Conservation (phyloP, 2,329 filamentous ascomycete genomes). For the Chrysoporthe puriensis region DNA sequence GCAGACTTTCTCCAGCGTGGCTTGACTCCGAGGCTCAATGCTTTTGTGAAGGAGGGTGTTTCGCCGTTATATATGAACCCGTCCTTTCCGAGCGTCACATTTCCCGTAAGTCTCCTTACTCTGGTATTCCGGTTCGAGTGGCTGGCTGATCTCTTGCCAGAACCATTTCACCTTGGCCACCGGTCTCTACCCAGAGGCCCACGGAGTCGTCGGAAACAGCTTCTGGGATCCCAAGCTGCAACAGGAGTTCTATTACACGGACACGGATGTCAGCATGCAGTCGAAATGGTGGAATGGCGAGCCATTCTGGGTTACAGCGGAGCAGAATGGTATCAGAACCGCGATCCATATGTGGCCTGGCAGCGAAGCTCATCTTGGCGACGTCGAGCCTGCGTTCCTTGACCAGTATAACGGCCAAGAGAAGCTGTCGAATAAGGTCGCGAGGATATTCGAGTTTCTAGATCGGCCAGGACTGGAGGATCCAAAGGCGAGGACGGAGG, state of each 20-base stretch:
- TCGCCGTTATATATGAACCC: constrained; percentile 92
- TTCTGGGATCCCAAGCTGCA: constrained; percentile 85
- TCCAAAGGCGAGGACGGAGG: constrained; percentile 49
- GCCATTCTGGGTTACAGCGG: constrained; percentile 91
- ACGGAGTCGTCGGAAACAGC: constrained; percentile 90
- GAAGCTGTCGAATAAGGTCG: constrained; percentile 72
- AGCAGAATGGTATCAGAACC: constrained; percentile 74
- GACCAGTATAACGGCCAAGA: constrained; percentile 86
- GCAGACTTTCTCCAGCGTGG: constrained; percentile 88
- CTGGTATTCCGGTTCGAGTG: not conserved
- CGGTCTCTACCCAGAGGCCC: constrained; percentile 87
- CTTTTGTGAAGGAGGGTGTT: constrained; percentile 79
- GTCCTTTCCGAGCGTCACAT: constrained; percentile 94
- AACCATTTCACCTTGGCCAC: constrained; percentile 95
- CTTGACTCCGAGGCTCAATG: constrained; percentile 79
- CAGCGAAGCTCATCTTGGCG: constrained; percentile 81
- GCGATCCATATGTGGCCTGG: constrained; percentile 99
- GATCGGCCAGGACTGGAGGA: constrained; percentile 78
- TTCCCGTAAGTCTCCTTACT: constrained; percentile 55
- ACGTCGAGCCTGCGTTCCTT: constrained; percentile 76
- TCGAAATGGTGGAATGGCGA: constrained; percentile 95
- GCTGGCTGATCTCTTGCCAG: not conserved
- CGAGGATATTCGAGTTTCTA: constrained; percentile 78
- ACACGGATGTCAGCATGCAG: constrained; percentile 74
- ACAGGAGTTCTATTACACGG: constrained; percentile 87